phyloP scores from a whole-genome alignment of 345 rosid species.

The Mangifera indica region DNA sequence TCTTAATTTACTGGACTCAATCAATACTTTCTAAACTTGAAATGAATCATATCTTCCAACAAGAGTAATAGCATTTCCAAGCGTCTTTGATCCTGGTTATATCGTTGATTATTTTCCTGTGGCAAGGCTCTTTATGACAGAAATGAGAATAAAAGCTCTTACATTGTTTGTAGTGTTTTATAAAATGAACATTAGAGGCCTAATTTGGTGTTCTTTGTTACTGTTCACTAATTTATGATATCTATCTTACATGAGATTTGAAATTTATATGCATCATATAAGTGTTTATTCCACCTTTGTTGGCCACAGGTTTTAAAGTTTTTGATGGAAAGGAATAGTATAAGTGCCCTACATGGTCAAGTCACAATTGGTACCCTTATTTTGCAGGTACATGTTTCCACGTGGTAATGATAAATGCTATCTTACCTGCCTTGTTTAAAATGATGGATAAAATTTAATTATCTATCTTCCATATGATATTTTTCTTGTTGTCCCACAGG shows the following conservation, averaged over 20 bases:
- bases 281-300: slow-evolving; percentile 8
- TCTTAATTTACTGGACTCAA: no score
- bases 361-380: slow-evolving; percentile 89
- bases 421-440: not conserved
- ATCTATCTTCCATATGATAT: slow-evolving; percentile 1
- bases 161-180: not conserved
- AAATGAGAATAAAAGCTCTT: not conserved
- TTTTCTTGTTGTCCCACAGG: slow-evolving; percentile 40
- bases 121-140: not conserved
- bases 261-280: not conserved
- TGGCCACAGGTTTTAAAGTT: slow-evolving; percentile 73
- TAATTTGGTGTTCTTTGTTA: slow-evolving; percentile 6
- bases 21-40: no score
- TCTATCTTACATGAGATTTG: not conserved
- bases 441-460: slow-evolving; percentile 2
- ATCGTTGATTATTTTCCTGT: not conserved
- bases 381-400: slow-evolving; percentile 56
- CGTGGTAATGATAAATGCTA: slow-evolving; percentile 2
- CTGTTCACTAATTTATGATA: slow-evolving; percentile 13
- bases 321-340: slow-evolving; percentile 83
- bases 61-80: not conserved
- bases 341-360: slow-evolving; percentile 80
- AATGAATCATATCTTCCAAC: no score
- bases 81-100: not conserved
- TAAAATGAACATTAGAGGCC: slow-evolving; percentile 5